phyloP scores from a whole-genome alignment of 495 filamentous ascomycete genomes.

The Penicillium bovifimosum region DNA sequence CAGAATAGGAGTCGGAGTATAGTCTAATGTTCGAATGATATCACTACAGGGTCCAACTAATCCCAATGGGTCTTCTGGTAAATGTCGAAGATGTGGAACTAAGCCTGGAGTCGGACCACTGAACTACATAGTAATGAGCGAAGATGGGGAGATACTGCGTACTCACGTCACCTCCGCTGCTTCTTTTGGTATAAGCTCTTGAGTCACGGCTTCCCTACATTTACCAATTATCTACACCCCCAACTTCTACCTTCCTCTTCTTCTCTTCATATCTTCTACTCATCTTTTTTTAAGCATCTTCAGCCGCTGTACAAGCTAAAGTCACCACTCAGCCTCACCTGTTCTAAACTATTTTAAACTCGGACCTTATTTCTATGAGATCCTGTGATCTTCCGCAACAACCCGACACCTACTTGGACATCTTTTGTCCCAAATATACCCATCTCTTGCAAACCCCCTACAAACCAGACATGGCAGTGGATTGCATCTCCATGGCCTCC shows the following conservation, averaged over 20 bases:
- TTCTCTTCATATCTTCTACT: conserved; percentile 1
- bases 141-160: conserved; percentile 16
- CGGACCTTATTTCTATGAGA: conserved; percentile 5
- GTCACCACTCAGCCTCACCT: conserved; percentile 9
- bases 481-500: conserved; percentile 23
- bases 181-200: background rate
- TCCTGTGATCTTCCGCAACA: conserved; percentile 8
- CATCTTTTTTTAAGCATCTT: background rate
- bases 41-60: background rate
- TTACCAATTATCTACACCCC: background rate
- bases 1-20: no score
- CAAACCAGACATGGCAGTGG: conserved; percentile 9
- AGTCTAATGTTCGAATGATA: no score
- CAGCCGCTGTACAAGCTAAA: conserved; percentile 12
- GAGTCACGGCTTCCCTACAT: background rate
- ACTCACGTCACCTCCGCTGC: conserved; percentile 32
- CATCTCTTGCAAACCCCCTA: background rate
- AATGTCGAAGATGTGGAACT: background rate
- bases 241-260: no score
- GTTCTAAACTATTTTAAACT: background rate
- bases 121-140: background rate
- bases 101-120: background rate
- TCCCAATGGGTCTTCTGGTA: background rate
- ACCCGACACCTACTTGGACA: background rate
- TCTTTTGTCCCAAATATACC: background rate